A percentile compares a stretch with the other conserved stretches of the same genome.
These are phyloP conservation scores for Ilyonectria sp. DNA, from an alignment of 2,329 filamentous ascomycete species.

Conservation along the genomic window DNA sequence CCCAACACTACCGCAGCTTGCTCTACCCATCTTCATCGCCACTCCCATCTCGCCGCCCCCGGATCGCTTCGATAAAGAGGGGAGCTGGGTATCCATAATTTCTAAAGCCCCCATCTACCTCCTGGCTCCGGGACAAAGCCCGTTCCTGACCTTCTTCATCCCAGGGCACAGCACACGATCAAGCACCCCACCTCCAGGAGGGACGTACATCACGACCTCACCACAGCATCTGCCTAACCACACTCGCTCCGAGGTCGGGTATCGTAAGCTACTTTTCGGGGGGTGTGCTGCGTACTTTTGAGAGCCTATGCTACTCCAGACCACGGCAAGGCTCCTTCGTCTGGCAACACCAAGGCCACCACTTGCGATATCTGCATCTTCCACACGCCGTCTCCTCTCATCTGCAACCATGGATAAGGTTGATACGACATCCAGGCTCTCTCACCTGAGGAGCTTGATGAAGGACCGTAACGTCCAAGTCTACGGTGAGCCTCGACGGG, in stretches of 20 bases:
- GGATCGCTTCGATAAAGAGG: neutral
- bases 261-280: constrained; percentile 28
- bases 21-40: constrained; percentile 13
- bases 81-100: neutral
- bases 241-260: constrained; percentile 17
- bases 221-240: neutral
- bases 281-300: constrained; percentile 36
- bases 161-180: constrained; percentile 9
- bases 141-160: constrained; percentile 8
- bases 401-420: constrained; percentile 62
- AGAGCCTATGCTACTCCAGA: constrained; percentile 46
- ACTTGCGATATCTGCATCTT: constrained; percentile 23
- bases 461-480: constrained; percentile 88
- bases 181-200: constrained; percentile 5
- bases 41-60: neutral
- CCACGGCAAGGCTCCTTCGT: constrained; percentile 42
- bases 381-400: constrained; percentile 39
- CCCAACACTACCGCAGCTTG: neutral
- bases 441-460: constrained; percentile 88
- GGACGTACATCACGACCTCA: constrained; percentile 4
- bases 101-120: neutral
- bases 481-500: constrained; percentile 78
- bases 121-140: constrained; percentile 2
- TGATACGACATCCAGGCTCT: constrained; percentile 83
- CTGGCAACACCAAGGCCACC: constrained; percentile 36